Evolutionary conservation across 768 basidiomycete genomes (phyloP).

Genomic region (Phaeolepiota aurea): DNA sequence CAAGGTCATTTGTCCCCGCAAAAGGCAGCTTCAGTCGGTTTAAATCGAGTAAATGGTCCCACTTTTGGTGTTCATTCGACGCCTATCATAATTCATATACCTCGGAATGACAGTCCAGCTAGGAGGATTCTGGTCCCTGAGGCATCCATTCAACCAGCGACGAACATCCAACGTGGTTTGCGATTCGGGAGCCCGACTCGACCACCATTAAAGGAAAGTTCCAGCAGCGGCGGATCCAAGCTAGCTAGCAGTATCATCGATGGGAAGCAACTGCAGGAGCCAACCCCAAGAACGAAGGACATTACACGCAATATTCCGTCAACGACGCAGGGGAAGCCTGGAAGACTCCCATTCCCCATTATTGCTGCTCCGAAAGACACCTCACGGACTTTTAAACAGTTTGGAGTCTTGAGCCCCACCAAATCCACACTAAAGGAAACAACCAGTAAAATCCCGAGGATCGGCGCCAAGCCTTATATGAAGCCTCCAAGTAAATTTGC

Average conservation of each 20-base stretch:
- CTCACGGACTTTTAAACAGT: too few species aligned
- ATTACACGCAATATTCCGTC: background rate
- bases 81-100: conserved; percentile 20
- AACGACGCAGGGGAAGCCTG: background rate
- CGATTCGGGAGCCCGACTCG: conserved; percentile 20
- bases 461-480: conserved; percentile 50
- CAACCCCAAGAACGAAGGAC: background rate
- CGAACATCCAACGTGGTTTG: conserved; percentile 16
- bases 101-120: conserved; percentile 30
- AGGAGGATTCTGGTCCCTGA: conserved; percentile 26
- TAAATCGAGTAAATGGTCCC: conserved; percentile 11
- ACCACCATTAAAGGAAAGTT: background rate
- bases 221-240: background rate
- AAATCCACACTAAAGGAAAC: conserved; percentile 44
- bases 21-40: conserved; percentile 29
- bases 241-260: background rate
- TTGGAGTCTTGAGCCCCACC: conserved; percentile 13
- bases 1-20: conserved; percentile 42
- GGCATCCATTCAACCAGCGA: conserved; percentile 24
- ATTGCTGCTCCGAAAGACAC: background rate
- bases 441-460: conserved; percentile 55
- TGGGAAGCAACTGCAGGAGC: background rate
- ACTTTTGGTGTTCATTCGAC: conserved; percentile 9
- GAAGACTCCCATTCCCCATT: conserved; percentile 22
- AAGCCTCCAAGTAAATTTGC: conserved; percentile 18